Evolutionary conservation across 1,139 yeast species (phyloP).

Genomic region (Geotrichum candidum): DNA sequence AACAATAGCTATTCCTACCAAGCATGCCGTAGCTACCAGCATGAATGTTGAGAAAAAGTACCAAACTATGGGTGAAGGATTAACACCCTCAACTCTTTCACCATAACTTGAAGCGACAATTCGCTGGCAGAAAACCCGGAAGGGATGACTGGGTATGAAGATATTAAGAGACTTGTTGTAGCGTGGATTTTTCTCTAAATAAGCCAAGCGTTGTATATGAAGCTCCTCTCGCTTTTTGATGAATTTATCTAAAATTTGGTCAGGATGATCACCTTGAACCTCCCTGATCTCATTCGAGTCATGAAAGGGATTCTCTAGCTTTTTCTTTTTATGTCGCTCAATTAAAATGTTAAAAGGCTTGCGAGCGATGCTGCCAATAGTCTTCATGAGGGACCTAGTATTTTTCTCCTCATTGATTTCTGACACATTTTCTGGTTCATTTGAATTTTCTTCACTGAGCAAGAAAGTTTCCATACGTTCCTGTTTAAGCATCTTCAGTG

Average conservation of each 20-base stretch:
- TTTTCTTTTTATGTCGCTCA: constrained; percentile 34
- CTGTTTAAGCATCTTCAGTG: not conserved
- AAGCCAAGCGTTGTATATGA: constrained; percentile 42
- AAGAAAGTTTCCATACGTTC: constrained; percentile 13
- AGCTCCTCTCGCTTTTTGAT: not conserved
- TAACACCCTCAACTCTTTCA: constrained; percentile 67
- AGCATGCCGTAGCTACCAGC: constrained; percentile 57
- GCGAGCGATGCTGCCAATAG: not conserved
- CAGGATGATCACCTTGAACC: constrained; percentile 19
- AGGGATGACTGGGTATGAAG: constrained; percentile 58
- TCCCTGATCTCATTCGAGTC: constrained; percentile 6
- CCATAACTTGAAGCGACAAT: constrained; percentile 72
- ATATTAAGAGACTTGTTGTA: constrained; percentile 64
- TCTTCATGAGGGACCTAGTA: constrained; percentile 3
- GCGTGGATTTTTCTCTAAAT: constrained; percentile 54
- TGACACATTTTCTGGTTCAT: not conserved
- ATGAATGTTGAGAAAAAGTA: constrained; percentile 51
- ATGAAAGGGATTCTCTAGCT: constrained; percentile 24
- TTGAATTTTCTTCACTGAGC: not conserved
- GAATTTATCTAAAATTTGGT: not conserved
- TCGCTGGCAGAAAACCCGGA: constrained; percentile 67
- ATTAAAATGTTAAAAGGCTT: not conserved
- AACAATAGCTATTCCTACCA: constrained; percentile 68
- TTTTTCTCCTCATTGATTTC: constrained; percentile 1
- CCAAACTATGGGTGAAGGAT: constrained; percentile 49